phyloP scores from a whole-genome alignment of 225 moss, liverwort and hornwort genomes.

The Marchantia polymorpha region DNA sequence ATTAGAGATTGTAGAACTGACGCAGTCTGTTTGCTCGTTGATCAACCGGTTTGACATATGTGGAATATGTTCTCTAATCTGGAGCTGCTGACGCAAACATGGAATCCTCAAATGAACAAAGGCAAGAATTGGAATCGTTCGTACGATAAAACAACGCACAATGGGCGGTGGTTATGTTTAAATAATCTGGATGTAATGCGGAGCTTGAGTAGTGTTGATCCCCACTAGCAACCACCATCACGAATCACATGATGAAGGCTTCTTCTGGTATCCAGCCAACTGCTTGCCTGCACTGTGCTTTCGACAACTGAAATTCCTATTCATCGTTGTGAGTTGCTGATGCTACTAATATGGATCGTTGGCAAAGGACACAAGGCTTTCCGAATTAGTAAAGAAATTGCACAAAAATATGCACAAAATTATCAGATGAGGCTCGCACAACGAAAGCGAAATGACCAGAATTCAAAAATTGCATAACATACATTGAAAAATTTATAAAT shows the following conservation, averaged over 20 bases:
- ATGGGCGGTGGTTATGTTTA: no score
- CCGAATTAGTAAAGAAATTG: background rate
- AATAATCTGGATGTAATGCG: no score
- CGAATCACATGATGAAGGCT: background rate
- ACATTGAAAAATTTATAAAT: conserved; percentile 15
- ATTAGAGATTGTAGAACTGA: no score
- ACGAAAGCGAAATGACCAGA: conserved; percentile 10
- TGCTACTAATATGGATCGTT: background rate
- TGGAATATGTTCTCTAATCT: no score
- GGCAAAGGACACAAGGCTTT: conserved; percentile 1
- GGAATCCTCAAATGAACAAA: no score
- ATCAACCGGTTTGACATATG: no score
- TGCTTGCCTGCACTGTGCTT: conserved; percentile 3
- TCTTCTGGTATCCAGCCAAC: background rate
- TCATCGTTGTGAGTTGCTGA: conserved; percentile 4
- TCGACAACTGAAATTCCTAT: background rate
- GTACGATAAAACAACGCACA: no score
- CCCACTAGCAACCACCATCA: background rate
- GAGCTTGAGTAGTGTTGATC: no score
- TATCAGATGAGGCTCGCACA: background rate
- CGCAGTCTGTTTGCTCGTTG: no score
- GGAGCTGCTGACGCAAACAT: no score
- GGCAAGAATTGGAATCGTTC: no score
- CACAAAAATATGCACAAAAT: background rate
- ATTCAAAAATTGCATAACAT: conserved; percentile 15